phyloP scores from a whole-genome alignment of 176 grass and related monocot species.

The Otatea glauca region DNA sequence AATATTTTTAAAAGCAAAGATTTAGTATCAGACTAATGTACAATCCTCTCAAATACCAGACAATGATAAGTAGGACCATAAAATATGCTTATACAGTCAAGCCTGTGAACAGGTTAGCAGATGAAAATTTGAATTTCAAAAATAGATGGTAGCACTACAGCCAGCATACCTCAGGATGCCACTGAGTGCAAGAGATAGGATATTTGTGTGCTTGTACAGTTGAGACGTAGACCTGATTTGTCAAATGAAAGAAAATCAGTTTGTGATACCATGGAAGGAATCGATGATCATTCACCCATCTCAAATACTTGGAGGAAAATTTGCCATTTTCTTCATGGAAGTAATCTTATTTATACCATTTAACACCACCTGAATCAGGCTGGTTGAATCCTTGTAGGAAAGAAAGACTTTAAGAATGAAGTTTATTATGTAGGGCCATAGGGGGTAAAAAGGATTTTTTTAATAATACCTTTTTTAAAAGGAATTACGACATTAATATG shows the following conservation, averaged over 20 bases:
- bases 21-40: background rate
- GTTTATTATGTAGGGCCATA: background rate
- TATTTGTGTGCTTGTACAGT: conserved; percentile 84
- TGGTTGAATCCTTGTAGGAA: background rate
- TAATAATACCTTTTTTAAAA: no score
- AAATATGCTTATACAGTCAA: background rate
- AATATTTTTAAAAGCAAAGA: background rate
- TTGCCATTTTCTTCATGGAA: background rate
- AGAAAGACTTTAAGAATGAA: background rate
- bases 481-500: no score
- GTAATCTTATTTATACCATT: background rate
- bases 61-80: background rate
- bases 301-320: conserved; percentile 4
- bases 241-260: conserved; percentile 27
- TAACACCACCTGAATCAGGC: background rate
- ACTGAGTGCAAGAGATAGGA: conserved; percentile 88
- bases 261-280: conserved; percentile 9
- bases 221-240: conserved; percentile 79
- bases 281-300: background rate
- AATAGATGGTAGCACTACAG: background rate
- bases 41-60: conserved; percentile 10
- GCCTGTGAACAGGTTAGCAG: background rate
- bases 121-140: background rate
- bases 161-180: conserved; percentile 89
- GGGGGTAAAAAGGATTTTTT: background rate